Conservation (phyloP, 106 monocot species). For the Allium cepa region DNA sequence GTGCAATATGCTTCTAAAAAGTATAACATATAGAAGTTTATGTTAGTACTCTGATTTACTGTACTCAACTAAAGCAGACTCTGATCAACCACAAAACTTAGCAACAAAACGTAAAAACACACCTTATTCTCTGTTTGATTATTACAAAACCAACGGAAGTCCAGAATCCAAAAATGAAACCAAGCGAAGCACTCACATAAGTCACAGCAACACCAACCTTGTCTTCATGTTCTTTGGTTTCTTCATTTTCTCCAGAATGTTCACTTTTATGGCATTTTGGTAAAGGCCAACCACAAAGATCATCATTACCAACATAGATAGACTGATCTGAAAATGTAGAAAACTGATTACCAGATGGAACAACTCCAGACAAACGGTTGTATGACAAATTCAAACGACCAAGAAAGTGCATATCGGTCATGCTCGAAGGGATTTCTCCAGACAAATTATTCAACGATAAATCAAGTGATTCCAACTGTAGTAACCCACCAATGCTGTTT, state of each 20-base stretch:
- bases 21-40: too few relatives aligned
- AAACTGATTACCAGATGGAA: conserved; percentile 6
- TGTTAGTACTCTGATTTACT: too few relatives aligned
- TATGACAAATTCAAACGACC: conserved; percentile 3
- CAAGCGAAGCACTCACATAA: neutral
- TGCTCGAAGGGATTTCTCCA: neutral
- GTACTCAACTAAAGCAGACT: too few relatives aligned
- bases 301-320: neutral
- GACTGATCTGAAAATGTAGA: conserved; percentile 4
- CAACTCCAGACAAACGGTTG: conserved; percentile 3
- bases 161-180: conserved; percentile 5
- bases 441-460: conserved; percentile 2
- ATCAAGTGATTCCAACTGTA: conserved; percentile 3
- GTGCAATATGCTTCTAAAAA: too few relatives aligned
- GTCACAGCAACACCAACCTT: neutral
- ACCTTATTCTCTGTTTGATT: neutral
- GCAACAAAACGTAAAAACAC: neutral
- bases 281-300: conserved; percentile 4
- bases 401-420: conserved; percentile 1
- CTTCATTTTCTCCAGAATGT: neutral
- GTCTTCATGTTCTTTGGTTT: neutral
- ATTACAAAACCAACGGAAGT: neutral
- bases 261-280: neutral
- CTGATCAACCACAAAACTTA: neutral
- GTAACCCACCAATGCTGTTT: neutral